Conservation (phyloP, 2,329 filamentous ascomycete genomes). For the Scorias spongiosa region DNA sequence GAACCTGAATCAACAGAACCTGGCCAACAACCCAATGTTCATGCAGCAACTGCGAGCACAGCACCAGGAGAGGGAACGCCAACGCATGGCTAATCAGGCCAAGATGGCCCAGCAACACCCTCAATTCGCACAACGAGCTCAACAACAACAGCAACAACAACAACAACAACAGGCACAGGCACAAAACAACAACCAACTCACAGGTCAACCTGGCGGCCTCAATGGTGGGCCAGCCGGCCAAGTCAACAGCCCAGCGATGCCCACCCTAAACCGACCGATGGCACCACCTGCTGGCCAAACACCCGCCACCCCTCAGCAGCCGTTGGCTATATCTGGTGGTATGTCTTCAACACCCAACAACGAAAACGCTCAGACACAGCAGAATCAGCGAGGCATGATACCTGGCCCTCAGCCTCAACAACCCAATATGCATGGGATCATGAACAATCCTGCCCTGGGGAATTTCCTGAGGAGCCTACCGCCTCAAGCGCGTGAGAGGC, state of each 20-base stretch:
- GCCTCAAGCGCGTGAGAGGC: conserved; percentile 7
- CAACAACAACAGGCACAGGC: conserved; percentile 25
- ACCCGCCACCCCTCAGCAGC: conserved; percentile 19
- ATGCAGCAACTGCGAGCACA: conserved; percentile 1
- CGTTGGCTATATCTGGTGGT: conserved; percentile 4
- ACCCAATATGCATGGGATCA: conserved; percentile 12
- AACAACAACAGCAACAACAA: conserved; percentile 27
- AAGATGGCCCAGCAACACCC: conserved; percentile 14
- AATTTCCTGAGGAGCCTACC: conserved; percentile 3
- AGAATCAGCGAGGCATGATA: conserved; percentile 18
- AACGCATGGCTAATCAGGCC: conserved; percentile 24
- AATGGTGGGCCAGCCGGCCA: conserved; percentile 18
- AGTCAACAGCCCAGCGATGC: conserved; percentile 29
- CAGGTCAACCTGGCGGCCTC: conserved; percentile 31
- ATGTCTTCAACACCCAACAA: conserved; percentile 12
- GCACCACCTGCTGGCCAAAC: conserved; percentile 27
- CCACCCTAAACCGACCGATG: conserved; percentile 34
- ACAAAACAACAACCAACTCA: conserved; percentile 28
- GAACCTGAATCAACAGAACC: conserved; percentile 10
- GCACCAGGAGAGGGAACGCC: conserved; percentile 16
- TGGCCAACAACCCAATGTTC: conserved; percentile 23
- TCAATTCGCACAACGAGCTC: conserved; percentile 21
- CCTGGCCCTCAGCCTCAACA: conserved; percentile 19
- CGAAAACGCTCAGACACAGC: conserved; percentile 10
- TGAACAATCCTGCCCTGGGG: conserved; percentile 1